Conservation (phyloP, 2,329 filamentous ascomycete species). For the Aspergillus luchuensis region DNA sequence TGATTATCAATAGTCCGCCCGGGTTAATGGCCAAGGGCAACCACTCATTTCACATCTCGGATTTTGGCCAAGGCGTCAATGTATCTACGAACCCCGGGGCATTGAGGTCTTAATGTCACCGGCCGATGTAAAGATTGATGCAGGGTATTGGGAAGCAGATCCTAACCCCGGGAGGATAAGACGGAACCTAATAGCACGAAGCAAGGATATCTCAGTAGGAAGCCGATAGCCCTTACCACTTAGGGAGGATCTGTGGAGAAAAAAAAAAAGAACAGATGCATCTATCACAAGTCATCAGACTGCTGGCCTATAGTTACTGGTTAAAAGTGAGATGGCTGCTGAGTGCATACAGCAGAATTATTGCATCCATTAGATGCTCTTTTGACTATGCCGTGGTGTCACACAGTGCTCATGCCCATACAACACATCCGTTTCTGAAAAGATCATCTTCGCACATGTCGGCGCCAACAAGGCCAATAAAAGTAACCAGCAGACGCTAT, state of each 20-base stretch:
- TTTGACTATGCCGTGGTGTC: not conserved
- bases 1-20: conserved; percentile 31
- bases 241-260: conserved; percentile 28
- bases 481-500: not conserved
- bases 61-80: not conserved
- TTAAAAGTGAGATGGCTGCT: not conserved
- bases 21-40: not conserved
- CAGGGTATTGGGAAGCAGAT: conserved; percentile 19
- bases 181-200: conserved; percentile 31
- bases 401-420: not conserved
- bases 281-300: not conserved
- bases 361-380: not conserved
- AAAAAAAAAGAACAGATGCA: conserved; percentile 12
- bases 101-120: conserved; percentile 8
- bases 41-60: not conserved
- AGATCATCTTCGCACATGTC: not conserved
- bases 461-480: not conserved
- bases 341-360: not conserved
- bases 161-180: conserved; percentile 22
- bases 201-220: conserved; percentile 31
- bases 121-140: conserved; percentile 21
- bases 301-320: not conserved
- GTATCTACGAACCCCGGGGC: not conserved
- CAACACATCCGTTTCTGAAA: not conserved
- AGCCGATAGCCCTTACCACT: conserved; percentile 16